Evolutionary conservation across 1,284 basidiomycete genomes (phyloP).

Genomic region (Psilocybe mexicana): DNA sequence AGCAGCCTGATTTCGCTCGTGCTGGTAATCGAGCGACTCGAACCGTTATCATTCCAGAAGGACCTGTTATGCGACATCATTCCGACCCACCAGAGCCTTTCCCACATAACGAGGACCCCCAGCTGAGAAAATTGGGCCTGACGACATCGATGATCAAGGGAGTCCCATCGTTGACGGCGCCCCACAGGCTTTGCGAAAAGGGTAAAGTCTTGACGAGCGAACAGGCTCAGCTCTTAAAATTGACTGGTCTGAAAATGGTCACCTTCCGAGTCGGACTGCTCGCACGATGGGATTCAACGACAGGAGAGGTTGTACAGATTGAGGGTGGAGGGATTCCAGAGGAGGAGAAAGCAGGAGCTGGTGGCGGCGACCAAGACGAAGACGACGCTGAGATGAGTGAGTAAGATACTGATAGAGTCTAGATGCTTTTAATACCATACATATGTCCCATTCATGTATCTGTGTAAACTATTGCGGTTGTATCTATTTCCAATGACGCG

Average conservation of each 20-base stretch:
- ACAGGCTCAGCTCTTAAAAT: conserved; percentile 87
- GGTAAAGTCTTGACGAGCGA: conserved; percentile 82
- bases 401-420: conserved; percentile 19
- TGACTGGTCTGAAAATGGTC: conserved; percentile 86
- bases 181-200: conserved; percentile 86
- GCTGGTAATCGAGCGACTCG: conserved; percentile 80
- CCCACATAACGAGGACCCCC: conserved; percentile 96
- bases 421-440: conserved; percentile 8
- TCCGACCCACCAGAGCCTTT: conserved; percentile 83
- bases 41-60: conserved; percentile 76
- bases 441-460: conserved; percentile 4
- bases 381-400: conserved; percentile 42
- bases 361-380: conserved; percentile 34
- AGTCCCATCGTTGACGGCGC: conserved; percentile 79
- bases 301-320: conserved; percentile 66
- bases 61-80: conserved; percentile 71
- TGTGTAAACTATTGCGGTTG: conserved; percentile 14
- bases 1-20: conserved; percentile 90
- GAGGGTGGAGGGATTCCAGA: conserved; percentile 42
- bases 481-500: conserved; percentile 2
- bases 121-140: conserved; percentile 89
- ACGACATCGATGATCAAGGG: conserved; percentile 85
- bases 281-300: conserved; percentile 75
- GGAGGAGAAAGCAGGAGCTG: conserved; percentile 36
- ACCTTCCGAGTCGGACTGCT: conserved; percentile 74